Base-by-base conservation (phyloP, 805 yeast species). In the Wickerhamiella bombiphila region DNA sequence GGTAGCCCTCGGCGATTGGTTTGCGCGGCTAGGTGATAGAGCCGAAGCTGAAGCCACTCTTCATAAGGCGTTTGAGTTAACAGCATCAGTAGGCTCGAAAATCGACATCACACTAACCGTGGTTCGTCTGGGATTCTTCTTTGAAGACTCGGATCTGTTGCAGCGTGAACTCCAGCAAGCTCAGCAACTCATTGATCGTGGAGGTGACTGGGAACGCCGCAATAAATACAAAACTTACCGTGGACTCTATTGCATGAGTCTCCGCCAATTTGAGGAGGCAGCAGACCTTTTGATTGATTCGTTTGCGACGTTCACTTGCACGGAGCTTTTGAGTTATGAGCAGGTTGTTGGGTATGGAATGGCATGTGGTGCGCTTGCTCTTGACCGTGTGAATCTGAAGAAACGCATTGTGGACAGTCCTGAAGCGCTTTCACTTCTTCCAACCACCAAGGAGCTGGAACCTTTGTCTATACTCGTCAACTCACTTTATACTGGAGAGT, bases 121-220 rank as follows among this genome's bases (percentile, higher is more conserved):
- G 45, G 69, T 85, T 11, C 74, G 97, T 57, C 59, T 91, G 39
- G 96, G 93, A n/a, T 76, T 85, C 50, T 85, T 91, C 57, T 88
- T 70, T 58, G 76, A 77, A 52, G 94, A 91, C 60, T 75, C 74
- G 54, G 58, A 63, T 4, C 72, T 72, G 46, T 77, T 80, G 32
- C 70, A 76, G 42, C 73, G 74, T 49, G 76, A 77, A 52, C 68
- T 91, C 46, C 88, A 78, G 39, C 75, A 75, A 48, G 74, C 78
- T 15, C 74, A 79, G 53, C 53, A 63, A 18, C 68, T 82, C 56
- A 83, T 91, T 52, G 97, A 88, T 52, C 80, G 83, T 53, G 98
- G 97, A 39, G 98, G 98, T 44, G 98, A 91, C 58, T 91, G 98
- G 98, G 98, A 91, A 62, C 80, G 98, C 60, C 76, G 94, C 53